A percentile compares a stretch with the other conserved stretches of the same genome.
Conservation (phyloP, 257 asterid species). For the Plectranthus barbatus region DNA sequence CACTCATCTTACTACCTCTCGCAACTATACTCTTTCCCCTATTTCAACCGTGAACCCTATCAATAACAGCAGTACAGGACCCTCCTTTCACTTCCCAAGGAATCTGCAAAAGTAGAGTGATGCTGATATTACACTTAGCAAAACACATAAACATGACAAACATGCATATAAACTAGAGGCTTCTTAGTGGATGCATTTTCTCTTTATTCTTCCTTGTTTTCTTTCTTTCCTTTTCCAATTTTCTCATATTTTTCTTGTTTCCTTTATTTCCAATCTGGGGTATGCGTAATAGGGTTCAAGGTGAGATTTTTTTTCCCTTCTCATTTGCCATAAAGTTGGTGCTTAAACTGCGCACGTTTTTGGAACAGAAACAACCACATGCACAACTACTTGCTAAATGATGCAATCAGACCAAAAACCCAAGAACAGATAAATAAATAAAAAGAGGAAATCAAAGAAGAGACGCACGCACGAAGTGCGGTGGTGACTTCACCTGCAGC, state of each 20-base stretch:
- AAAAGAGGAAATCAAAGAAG: neutral
- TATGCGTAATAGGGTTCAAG: neutral
- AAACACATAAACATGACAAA: conserved; percentile 6
- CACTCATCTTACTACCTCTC: conserved; percentile 38
- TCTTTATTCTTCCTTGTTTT: neutral
- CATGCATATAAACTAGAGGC: conserved; percentile 8
- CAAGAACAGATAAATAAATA: neutral
- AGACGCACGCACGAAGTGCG: conserved; percentile 17
- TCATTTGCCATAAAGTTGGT: conserved; percentile 13
- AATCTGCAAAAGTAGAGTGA: conserved; percentile 46
- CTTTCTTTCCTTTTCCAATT: neutral
- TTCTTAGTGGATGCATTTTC: neutral
- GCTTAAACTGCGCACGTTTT: neutral
- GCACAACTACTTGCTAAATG: conserved; percentile 5
- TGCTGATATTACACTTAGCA: conserved; percentile 15
- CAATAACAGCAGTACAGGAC: conserved; percentile 3
- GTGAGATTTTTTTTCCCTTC: neutral
- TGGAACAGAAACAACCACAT: neutral
- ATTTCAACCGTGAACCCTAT: conserved; percentile 16
- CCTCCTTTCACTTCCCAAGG: conserved; percentile 19
- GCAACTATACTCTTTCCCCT: neutral
- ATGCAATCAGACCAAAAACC: conserved; percentile 14
- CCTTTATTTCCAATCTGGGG: neutral
- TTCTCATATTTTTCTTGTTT: neutral
- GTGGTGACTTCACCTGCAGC: conserved; percentile 39